Percentiles rank a stretch among this genome's conserved stretches.
Conservation (phyloP, 805 yeast species). For the Saccharomycopsis microspora region DNA sequence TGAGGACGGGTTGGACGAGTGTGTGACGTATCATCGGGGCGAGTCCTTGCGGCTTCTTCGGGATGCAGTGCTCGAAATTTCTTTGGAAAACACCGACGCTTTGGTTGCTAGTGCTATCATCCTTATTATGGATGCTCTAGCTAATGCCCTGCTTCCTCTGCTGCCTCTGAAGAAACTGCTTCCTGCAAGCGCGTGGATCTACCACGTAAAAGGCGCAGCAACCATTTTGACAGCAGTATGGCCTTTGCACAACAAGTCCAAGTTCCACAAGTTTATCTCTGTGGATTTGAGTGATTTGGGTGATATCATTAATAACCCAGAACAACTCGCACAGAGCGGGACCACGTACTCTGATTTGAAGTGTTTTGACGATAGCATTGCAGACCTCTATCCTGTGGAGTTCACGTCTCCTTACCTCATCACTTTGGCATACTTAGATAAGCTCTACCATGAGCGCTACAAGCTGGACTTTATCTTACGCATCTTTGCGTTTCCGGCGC, state of each 20-base stretch:
- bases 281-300: constrained; percentile 87
- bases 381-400: constrained; percentile 79
- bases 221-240: constrained; percentile 93
- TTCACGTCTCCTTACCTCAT: constrained; percentile 75
- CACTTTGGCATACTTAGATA: constrained; percentile 79
- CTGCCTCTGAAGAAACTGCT: constrained; percentile 34
- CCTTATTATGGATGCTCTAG: constrained; percentile 84
- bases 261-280: constrained; percentile 62
- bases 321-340: constrained; percentile 17
- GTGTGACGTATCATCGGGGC: constrained; percentile 77
- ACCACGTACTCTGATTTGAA: constrained; percentile 39
- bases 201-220: constrained; percentile 95
- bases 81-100: constrained; percentile 82
- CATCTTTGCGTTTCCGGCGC: constrained; percentile 87
- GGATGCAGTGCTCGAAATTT: constrained; percentile 77
- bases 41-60: constrained; percentile 74
- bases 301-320: constrained; percentile 40
- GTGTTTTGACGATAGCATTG: constrained; percentile 79
- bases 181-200: constrained; percentile 94
- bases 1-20: constrained; percentile 64
- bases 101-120: constrained; percentile 86
- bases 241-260: constrained; percentile 65
- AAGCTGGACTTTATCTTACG: constrained; percentile 79
- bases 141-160: constrained; percentile 62
- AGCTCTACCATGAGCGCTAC: constrained; percentile 68